Percentiles rank a stretch among this genome's conserved stretches.
Evolutionary conservation across 2,329 filamentous ascomycete genomes (phyloP).

Genomic region (Fusarium sp.): DNA sequence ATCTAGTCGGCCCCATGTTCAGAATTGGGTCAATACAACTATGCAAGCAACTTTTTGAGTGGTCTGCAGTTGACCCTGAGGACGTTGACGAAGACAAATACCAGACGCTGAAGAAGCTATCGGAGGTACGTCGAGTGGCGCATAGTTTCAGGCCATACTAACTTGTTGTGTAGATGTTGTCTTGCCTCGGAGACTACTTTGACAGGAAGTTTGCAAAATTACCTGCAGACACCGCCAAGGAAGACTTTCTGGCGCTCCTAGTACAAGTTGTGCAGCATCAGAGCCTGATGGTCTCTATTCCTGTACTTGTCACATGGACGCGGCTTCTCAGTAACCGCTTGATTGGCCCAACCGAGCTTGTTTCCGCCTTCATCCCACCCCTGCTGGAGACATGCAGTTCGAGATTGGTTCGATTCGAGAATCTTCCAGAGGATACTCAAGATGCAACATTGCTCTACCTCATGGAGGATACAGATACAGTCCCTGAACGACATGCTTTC

Average conservation of each 20-base stretch:
- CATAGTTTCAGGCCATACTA: neutral
- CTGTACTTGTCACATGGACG: slow-evolving; percentile 89
- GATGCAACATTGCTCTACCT: slow-evolving; percentile 85
- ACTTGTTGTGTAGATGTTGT: slow-evolving; percentile 71
- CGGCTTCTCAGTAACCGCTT: slow-evolving; percentile 77
- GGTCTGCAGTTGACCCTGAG: slow-evolving; percentile 80
- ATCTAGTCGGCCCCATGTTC: slow-evolving; percentile 83
- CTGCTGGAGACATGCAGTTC: slow-evolving; percentile 85
- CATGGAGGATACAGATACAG: slow-evolving; percentile 92
- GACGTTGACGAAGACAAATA: slow-evolving; percentile 94
- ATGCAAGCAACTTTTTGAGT: slow-evolving; percentile 78
- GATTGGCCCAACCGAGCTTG: slow-evolving; percentile 71
- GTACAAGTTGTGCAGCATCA: slow-evolving; percentile 82
- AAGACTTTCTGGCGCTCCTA: slow-evolving; percentile 81
- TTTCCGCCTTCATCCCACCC: slow-evolving; percentile 73
- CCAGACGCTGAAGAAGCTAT: slow-evolving; percentile 89
- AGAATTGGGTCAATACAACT: slow-evolving; percentile 75
- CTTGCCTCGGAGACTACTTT: slow-evolving; percentile 84
- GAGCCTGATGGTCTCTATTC: slow-evolving; percentile 93
- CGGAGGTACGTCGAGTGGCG: slow-evolving; percentile 70
- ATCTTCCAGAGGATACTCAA: slow-evolving; percentile 80
- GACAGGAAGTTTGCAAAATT: slow-evolving; percentile 78
- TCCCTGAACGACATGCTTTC: slow-evolving; percentile 94
- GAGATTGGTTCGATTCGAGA: slow-evolving; percentile 87
- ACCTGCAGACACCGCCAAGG: slow-evolving; percentile 70